Evolutionary conservation across 2,329 filamentous ascomycete species (phyloP).

Genomic region (Sphaerulina musiva): DNA sequence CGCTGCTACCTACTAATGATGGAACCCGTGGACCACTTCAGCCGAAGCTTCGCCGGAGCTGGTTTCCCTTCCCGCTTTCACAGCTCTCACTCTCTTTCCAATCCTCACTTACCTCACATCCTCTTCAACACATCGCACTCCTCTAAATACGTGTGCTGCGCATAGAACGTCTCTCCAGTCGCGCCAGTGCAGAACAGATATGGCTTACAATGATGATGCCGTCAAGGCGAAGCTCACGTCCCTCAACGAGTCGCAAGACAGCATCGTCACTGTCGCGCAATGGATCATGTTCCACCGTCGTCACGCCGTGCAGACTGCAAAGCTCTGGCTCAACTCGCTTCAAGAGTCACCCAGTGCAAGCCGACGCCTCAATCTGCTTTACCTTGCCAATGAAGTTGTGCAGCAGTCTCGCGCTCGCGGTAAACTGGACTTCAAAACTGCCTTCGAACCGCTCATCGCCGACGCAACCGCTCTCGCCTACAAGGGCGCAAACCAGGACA

Average conservation of each 20-base stretch:
- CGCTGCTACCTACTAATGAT: not conserved
- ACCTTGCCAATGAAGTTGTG: conserved; percentile 93
- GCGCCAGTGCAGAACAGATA: conserved; percentile 35
- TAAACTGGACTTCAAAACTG: conserved; percentile 86
- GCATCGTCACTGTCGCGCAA: conserved; percentile 91
- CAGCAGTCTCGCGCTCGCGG: conserved; percentile 91
- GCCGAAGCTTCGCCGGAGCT: too few relatives aligned
- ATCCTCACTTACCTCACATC: not conserved
- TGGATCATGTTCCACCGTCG: conserved; percentile 99
- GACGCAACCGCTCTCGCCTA: conserved; percentile 89
- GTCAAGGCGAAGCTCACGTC: conserved; percentile 91
- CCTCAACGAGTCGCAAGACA: conserved; percentile 94
- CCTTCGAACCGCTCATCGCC: conserved; percentile 84
- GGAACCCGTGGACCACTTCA: not conserved
- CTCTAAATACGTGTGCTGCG: too few relatives aligned
- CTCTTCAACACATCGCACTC: too few relatives aligned
- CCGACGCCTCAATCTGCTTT: conserved; percentile 84
- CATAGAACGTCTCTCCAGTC: not conserved
- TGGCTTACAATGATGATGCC: conserved; percentile 95
- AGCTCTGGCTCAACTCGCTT: conserved; percentile 83
- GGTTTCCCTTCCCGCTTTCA: not conserved
- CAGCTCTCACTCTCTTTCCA: not conserved
- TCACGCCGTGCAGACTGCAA: conserved; percentile 84
- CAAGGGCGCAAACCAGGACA: conserved; percentile 76
- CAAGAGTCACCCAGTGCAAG: conserved; percentile 73